These are phyloP conservation scores for Cryptococcus deneoformans DNA, from an alignment of 1,284 basidiomycete species.

Conservation along the genomic window DNA sequence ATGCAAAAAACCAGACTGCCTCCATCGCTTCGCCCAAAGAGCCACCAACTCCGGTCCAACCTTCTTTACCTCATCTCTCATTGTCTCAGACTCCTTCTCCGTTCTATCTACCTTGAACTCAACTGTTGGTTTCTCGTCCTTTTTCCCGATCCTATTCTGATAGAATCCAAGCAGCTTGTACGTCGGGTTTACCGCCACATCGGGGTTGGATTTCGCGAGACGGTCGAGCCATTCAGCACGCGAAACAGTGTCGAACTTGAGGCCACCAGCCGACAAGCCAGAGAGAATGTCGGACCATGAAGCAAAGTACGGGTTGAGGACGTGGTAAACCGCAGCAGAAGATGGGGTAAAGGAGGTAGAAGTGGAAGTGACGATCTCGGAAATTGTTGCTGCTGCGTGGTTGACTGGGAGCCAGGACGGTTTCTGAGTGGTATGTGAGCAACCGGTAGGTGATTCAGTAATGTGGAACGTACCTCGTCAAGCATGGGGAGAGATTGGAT, in stretches of 20 bases:
- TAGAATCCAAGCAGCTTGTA: conserved; percentile 53
- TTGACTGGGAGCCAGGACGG: conserved; percentile 62
- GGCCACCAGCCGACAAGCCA: conserved; percentile 61
- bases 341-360: conserved; percentile 15
- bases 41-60: conserved; percentile 29
- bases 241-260: conserved; percentile 71
- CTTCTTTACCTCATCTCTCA: conserved; percentile 19
- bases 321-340: conserved; percentile 61
- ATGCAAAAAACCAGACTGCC: conserved; percentile 35
- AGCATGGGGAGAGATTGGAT: conserved; percentile 54
- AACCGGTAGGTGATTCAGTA: too few relatives aligned
- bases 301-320: conserved; percentile 56
- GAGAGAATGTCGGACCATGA: conserved; percentile 60
- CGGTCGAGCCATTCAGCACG: conserved; percentile 57
- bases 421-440: conserved; percentile 25
- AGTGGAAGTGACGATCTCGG: conserved; percentile 52
- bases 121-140: conserved; percentile 23
- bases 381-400: conserved; percentile 56
- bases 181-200: conserved; percentile 55
- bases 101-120: conserved; percentile 33
- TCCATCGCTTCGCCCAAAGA: conserved; percentile 38
- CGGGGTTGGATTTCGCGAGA: conserved; percentile 50
- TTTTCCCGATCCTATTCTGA: conserved; percentile 29
- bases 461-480: conserved; percentile 43
- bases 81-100: conserved; percentile 25